Evolutionary conservation across 768 basidiomycete species (phyloP).

Genomic region (Boletus patriciae): DNA sequence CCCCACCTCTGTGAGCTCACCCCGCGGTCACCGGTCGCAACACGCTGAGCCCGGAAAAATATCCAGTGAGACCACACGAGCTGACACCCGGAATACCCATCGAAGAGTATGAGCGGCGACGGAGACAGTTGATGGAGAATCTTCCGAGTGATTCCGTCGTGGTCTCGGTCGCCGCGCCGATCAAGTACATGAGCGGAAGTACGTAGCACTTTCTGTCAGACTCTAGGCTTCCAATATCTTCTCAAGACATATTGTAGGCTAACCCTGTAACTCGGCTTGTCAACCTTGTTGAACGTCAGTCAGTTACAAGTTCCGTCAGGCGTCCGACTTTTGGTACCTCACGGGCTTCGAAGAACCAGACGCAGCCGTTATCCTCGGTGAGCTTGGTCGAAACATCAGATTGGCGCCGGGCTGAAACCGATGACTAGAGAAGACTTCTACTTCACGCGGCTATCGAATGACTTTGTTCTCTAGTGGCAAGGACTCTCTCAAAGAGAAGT

Average conservation of each 20-base stretch:
- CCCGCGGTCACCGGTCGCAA: background rate
- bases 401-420: conserved; percentile 1
- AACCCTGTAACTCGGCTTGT: background rate
- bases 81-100: conserved; percentile 80
- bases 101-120: conserved; percentile 73
- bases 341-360: conserved; percentile 96
- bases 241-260: conserved; percentile 73
- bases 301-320: conserved; percentile 95
- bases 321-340: conserved; percentile 92
- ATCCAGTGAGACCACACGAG: conserved; percentile 57
- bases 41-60: conserved; percentile 4
- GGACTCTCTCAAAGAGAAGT: conserved; percentile 76
- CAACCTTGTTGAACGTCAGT: conserved; percentile 9
- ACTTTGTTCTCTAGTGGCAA: conserved; percentile 79
- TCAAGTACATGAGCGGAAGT: conserved; percentile 88
- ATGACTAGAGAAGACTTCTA: conserved; percentile 63
- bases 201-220: conserved; percentile 34
- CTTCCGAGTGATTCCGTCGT: conserved; percentile 75
- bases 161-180: conserved; percentile 71
- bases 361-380: conserved; percentile 82
- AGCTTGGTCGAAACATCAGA: conserved; percentile 13
- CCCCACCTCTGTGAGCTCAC: conserved; percentile 67
- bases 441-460: conserved; percentile 80
- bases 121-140: conserved; percentile 66
- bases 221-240: conserved; percentile 15